These are phyloP conservation scores for Plenodomus tracheiphilus DNA, from an alignment of 2,329 filamentous ascomycete species.

Conservation along the genomic window DNA sequence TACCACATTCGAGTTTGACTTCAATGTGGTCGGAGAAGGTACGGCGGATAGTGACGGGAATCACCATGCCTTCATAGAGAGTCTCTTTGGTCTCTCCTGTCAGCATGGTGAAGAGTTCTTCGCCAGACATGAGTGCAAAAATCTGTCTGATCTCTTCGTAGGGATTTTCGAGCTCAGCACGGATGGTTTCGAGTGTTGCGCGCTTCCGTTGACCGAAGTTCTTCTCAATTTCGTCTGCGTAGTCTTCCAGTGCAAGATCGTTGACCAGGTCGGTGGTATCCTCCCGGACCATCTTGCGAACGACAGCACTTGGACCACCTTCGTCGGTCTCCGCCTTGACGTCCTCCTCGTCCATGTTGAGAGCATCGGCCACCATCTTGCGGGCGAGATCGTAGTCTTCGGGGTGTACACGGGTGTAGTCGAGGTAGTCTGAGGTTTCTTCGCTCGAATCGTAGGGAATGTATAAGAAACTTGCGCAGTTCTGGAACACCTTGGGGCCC, in stretches of 20 bases:
- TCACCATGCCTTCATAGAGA: conserved; percentile 85
- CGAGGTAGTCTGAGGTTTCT: conserved; percentile 83
- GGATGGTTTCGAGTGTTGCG: conserved; percentile 93
- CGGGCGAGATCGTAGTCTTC: conserved; percentile 98
- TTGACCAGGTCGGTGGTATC: conserved; percentile 94
- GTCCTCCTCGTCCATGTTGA: conserved; percentile 96
- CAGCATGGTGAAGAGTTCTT: conserved; percentile 93
- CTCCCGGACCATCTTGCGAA: conserved; percentile 92
- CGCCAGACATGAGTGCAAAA: conserved; percentile 69
- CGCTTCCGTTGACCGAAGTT: conserved; percentile 95
- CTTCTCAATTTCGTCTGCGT: conserved; percentile 89
- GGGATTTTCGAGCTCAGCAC: conserved; percentile 86
- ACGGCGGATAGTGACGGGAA: conserved; percentile 84
- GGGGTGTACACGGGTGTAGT: conserved; percentile 95
- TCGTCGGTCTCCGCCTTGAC: conserved; percentile 93
- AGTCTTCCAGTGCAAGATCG: conserved; percentile 93
- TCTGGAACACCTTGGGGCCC: conserved; percentile 89
- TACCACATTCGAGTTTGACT: conserved; percentile 88
- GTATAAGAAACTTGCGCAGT: conserved; percentile 93
- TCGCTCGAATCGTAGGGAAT: conserved; percentile 86
- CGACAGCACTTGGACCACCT: conserved; percentile 84
- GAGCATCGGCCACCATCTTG: conserved; percentile 96
- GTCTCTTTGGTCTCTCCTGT: conserved; percentile 90
- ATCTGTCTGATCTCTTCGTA: conserved; percentile 91
- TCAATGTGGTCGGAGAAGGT: conserved; percentile 93